Percentiles rank a stretch among this genome's conserved stretches.
Conservation (phyloP, 2,329 filamentous ascomycete species). For the Sporothrix curviconia region DNA sequence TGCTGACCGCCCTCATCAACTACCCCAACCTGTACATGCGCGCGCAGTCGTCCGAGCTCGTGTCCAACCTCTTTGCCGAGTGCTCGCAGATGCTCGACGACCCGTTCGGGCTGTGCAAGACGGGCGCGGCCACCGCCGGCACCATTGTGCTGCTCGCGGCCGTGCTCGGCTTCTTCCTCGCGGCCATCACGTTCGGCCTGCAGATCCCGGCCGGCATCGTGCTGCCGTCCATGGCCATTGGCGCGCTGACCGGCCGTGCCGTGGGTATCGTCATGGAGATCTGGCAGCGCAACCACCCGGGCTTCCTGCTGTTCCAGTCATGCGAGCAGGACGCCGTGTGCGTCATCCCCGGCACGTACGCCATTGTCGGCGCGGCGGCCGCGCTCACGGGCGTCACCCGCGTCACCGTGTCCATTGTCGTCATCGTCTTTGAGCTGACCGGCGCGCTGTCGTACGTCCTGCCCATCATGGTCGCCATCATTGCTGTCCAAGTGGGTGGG, state of each 20-base stretch:
- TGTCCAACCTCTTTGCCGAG: constrained; percentile 86
- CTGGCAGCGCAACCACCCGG: constrained; percentile 71
- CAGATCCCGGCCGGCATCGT: constrained; percentile 95
- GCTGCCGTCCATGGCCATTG: constrained; percentile 91
- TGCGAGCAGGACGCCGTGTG: constrained; percentile 84
- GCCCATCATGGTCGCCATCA: constrained; percentile 97
- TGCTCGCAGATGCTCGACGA: constrained; percentile 78
- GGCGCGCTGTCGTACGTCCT: constrained; percentile 93
- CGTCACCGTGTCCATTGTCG: constrained; percentile 96
- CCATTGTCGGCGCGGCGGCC: constrained; percentile 90
- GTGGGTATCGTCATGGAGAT: constrained; percentile 86
- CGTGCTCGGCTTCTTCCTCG: constrained; percentile 75
- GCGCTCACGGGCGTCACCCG: constrained; percentile 90
- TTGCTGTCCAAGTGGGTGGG: constrained; percentile 98
- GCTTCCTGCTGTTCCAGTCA: constrained; percentile 67
- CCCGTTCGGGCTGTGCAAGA: constrained; percentile 83
- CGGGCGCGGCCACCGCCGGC: constrained; percentile 70
- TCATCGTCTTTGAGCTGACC: constrained; percentile 99
- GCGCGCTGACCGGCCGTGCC: constrained; percentile 81
- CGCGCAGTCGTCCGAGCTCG: constrained; percentile 82
- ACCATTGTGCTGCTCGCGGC: constrained; percentile 81
- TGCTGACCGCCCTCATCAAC: constrained; percentile 82
- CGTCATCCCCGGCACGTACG: constrained; percentile 90
- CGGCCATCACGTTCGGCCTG: constrained; percentile 84
- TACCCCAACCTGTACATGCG: constrained; percentile 97